phyloP scores from a whole-genome alignment of 441 rosid genomes.

The Corymbia citriodora region DNA sequence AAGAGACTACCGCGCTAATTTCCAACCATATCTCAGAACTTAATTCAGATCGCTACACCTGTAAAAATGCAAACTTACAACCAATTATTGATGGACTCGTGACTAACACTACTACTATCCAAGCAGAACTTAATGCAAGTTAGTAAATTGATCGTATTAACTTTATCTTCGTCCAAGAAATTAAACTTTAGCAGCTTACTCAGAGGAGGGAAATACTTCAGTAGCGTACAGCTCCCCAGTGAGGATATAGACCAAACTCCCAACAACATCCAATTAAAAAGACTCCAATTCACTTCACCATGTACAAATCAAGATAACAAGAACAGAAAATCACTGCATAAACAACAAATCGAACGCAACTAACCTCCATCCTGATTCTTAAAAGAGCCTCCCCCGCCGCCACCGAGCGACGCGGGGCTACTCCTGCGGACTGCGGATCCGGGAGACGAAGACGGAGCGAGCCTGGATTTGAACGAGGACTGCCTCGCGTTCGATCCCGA shows the following conservation, averaged over 20 bases:
- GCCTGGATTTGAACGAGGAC: slow-evolving; percentile 68
- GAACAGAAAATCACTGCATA: neutral
- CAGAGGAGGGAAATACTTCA: neutral
- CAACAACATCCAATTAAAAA: neutral
- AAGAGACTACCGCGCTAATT: neutral
- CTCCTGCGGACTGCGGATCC: slow-evolving; percentile 62
- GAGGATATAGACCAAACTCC: neutral
- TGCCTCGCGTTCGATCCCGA: slow-evolving; percentile 46
- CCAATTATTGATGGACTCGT: neutral
- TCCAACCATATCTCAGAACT: neutral
- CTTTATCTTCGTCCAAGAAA: neutral
- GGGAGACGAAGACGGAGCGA: slow-evolving; percentile 30
- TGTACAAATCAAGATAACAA: neutral
- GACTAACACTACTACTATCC: neutral
- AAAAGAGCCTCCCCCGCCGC: slow-evolving; percentile 21
- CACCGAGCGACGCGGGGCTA: slow-evolving; percentile 35
- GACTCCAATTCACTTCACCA: neutral
- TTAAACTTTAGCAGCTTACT: neutral
- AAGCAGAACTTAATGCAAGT: neutral
- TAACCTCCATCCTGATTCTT: slow-evolving; percentile 49
- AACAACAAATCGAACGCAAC: neutral
- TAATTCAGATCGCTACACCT: neutral
- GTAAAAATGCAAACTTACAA: neutral
- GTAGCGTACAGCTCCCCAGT: neutral
- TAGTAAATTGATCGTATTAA: neutral